Percentiles rank a stretch among this genome's conserved stretches.
These are phyloP conservation scores for Phytophthora macrochlamydospora DNA, from an alignment of 352 stramenopile species.

Conservation along the genomic window DNA sequence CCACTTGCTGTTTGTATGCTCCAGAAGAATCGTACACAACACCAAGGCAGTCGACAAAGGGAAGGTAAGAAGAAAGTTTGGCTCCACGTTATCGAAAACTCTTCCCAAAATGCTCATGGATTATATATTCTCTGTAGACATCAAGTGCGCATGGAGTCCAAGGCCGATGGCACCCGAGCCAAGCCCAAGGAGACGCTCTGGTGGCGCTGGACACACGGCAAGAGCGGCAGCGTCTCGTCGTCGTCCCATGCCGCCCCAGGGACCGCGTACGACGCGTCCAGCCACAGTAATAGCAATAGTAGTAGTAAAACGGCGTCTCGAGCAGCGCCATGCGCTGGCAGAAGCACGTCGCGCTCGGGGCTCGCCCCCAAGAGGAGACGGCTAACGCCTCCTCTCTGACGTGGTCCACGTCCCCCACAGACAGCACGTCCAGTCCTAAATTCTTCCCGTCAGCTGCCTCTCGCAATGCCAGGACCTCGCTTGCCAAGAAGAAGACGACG, in stretches of 20 bases:
- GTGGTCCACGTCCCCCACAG: conserved; percentile 20
- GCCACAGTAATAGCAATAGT: conserved; percentile 28
- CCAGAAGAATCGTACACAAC: background rate
- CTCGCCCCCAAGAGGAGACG: conserved; percentile 15
- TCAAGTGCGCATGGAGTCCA: conserved; percentile 37
- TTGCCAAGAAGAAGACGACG: conserved; percentile 33
- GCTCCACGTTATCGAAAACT: too few species aligned
- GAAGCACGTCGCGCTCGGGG: conserved; percentile 33
- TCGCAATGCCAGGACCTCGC: conserved; percentile 15
- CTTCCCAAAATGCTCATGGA: too few species aligned
- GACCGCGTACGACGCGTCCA: background rate
- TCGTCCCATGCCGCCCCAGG: conserved; percentile 39
- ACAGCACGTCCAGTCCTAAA: conserved; percentile 17
- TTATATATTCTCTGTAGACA: background rate
- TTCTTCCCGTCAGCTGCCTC: conserved; percentile 31
- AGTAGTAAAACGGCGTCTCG: conserved; percentile 30
- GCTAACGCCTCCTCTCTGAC: background rate
- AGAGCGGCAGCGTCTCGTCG: conserved; percentile 67
- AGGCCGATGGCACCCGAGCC: conserved; percentile 28
- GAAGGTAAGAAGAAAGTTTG: conserved; percentile 9
- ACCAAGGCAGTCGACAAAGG: conserved; percentile 3
- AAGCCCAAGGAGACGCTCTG: conserved; percentile 45
- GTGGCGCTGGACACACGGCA: conserved; percentile 82
- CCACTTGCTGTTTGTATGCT: conserved; percentile 8
- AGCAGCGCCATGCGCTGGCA: conserved; percentile 51